Percentiles rank a stretch among this genome's conserved stretches.
phyloP scores from a whole-genome alignment of 768 basidiomycete genomes.

The Boletus sp. region DNA sequence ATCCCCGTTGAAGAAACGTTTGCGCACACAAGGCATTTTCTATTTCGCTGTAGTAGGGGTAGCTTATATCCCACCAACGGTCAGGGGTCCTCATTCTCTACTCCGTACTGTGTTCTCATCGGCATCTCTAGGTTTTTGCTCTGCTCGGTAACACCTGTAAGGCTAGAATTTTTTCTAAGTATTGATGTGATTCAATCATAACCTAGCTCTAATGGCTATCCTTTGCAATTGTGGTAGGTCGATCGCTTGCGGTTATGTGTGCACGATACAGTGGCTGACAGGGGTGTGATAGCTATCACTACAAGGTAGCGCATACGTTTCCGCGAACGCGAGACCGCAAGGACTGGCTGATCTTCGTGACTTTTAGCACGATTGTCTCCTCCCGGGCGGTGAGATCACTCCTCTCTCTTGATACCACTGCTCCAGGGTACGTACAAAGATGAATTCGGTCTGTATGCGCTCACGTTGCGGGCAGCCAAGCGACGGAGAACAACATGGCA shows the following conservation, averaged over 20 bases:
- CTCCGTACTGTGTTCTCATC: neutral
- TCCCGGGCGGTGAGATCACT: slow-evolving; percentile 15
- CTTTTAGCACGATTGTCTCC: slow-evolving; percentile 6
- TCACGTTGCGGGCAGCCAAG: slow-evolving; percentile 5
- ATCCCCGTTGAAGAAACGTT: slow-evolving; percentile 16
- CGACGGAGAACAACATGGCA: neutral
- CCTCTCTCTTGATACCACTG: neutral
- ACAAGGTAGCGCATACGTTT: slow-evolving; percentile 4
- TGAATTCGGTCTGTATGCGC: neutral
- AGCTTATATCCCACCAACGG: slow-evolving; percentile 15
- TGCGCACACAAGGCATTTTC: slow-evolving; percentile 18
- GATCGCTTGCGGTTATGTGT: neutral
- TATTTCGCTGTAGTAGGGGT: slow-evolving; percentile 15
- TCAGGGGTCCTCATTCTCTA: neutral
- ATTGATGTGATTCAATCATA: neutral
- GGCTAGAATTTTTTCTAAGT: neutral
- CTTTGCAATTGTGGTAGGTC: slow-evolving; percentile 4
- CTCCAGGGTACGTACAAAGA: neutral
- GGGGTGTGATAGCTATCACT: neutral
- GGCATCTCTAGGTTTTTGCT: slow-evolving; percentile 4
- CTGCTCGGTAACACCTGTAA: neutral
- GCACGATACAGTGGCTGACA: neutral
- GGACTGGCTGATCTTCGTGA: neutral
- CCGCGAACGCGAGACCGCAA: neutral
- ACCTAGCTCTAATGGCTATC: neutral